Conservation (phyloP, 1,284 basidiomycete species). For the Cryptococcus maquisensis region DNA sequence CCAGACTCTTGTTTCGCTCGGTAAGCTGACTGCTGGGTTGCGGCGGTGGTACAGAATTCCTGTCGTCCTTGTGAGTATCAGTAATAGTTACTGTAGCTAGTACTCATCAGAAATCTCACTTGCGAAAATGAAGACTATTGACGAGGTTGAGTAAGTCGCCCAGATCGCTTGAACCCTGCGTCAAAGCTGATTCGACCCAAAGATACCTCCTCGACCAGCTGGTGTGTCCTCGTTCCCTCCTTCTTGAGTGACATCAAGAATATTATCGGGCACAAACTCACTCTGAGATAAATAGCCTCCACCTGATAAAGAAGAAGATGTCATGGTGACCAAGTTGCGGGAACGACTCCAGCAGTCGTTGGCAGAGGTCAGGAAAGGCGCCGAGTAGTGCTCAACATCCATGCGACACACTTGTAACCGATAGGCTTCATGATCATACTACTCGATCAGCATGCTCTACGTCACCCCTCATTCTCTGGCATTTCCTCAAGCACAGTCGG, state of each 20-base stretch:
- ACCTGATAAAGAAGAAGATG: conserved; percentile 36
- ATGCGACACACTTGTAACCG: neutral
- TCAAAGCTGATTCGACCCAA: too few species aligned
- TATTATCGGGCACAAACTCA: neutral
- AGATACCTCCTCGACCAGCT: conserved; percentile 45
- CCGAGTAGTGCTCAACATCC: conserved; percentile 22
- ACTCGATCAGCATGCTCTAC: too few species aligned
- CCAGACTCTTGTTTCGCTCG: too few species aligned
- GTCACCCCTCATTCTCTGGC: too few species aligned
- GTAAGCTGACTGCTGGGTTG: too few species aligned
- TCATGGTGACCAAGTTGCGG: conserved; percentile 37
- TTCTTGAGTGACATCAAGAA: too few species aligned
- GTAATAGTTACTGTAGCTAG: neutral
- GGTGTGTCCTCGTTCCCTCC: conserved; percentile 12
- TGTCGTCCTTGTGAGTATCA: conserved; percentile 23
- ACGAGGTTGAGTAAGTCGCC: conserved; percentile 33
- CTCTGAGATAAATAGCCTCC: conserved; percentile 29
- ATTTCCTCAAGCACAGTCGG: too few species aligned
- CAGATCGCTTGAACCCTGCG: too few species aligned
- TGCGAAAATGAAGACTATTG: conserved; percentile 31
- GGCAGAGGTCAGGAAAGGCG: conserved; percentile 37
- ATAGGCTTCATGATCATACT: neutral
- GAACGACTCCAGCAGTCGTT: conserved; percentile 29
- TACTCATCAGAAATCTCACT: neutral
- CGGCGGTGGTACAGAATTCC: conserved; percentile 19